A percentile compares a stretch with the other conserved stretches of the same genome.
These are phyloP conservation scores for Camillea tinctor DNA, from an alignment of 2,329 filamentous ascomycete species.

Conservation along the genomic window DNA sequence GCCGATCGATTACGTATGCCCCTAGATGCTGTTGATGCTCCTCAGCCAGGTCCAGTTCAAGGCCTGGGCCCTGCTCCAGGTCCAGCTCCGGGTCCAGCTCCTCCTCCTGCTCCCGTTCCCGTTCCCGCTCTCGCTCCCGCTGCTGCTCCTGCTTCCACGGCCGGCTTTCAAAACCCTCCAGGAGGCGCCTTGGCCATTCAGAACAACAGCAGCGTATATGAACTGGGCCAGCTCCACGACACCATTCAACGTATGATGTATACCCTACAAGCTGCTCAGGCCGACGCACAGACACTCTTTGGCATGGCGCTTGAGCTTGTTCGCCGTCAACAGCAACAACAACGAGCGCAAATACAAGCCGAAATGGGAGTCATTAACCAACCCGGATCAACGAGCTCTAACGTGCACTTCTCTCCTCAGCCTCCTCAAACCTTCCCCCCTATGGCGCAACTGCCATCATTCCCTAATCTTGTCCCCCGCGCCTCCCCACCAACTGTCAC, in stretches of 20 bases:
- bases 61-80: too few relatives aligned
- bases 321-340: conserved; percentile 57
- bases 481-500: conserved; percentile 42
- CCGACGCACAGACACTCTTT: conserved; percentile 68
- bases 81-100: conserved; percentile 6
- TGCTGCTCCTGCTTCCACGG: conserved; percentile 5
- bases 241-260: conserved; percentile 68
- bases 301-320: conserved; percentile 66
- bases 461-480: conserved; percentile 33
- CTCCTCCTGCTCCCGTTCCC: conserved; percentile 5
- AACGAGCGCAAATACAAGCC: conserved; percentile 27
- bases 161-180: not conserved
- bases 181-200: conserved; percentile 2
- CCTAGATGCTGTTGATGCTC: conserved; percentile 28
- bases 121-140: conserved; percentile 8
- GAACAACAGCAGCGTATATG: conserved; percentile 23
- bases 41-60: conserved; percentile 15
- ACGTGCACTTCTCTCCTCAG: conserved; percentile 19
- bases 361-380: conserved; percentile 14
- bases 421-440: conserved; percentile 11
- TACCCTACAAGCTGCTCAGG: conserved; percentile 59
- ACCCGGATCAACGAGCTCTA: conserved; percentile 17
- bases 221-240: conserved; percentile 60
- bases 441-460: conserved; percentile 21
- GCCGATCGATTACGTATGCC: conserved; percentile 60